Evolutionary conservation across 768 basidiomycete species (phyloP).

Genomic region (Pluteus cervinus): DNA sequence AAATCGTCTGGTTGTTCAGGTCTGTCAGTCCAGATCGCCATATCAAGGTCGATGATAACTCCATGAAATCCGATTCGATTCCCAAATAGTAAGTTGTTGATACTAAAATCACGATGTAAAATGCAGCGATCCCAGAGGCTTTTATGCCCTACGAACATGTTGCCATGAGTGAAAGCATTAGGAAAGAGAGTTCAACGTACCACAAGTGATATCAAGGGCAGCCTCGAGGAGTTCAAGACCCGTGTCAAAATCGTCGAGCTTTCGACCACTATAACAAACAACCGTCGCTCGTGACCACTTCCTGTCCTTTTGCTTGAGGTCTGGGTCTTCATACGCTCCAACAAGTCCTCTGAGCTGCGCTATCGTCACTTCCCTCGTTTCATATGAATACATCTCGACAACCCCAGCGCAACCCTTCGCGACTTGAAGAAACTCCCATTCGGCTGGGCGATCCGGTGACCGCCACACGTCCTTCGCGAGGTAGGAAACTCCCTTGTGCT

Average conservation of each 20-base stretch:
- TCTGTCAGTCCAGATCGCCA: slow-evolving; percentile 6
- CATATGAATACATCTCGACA: slow-evolving; percentile 9
- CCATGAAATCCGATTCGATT: not conserved
- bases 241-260: slow-evolving; percentile 9
- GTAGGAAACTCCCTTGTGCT: not conserved
- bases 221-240: slow-evolving; percentile 10
- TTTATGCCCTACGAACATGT: slow-evolving; percentile 11
- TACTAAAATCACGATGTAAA: slow-evolving; percentile 20
- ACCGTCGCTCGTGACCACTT: slow-evolving; percentile 10
- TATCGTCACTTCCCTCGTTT: slow-evolving; percentile 3
- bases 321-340: not conserved
- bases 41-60: slow-evolving; percentile 12
- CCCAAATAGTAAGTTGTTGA: slow-evolving; percentile 16
- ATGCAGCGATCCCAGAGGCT: slow-evolving; percentile 11
- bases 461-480: slow-evolving; percentile 20
- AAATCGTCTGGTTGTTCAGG: slow-evolving; percentile 1
- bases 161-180: not conserved
- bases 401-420: slow-evolving; percentile 11
- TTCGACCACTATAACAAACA: slow-evolving; percentile 8
- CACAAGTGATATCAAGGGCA: slow-evolving; percentile 11
- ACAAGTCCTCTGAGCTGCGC: slow-evolving; percentile 3
- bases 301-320: slow-evolving; percentile 5
- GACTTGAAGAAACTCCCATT: slow-evolving; percentile 9
- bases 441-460: slow-evolving; percentile 3
- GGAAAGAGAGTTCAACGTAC: slow-evolving; percentile 6